Conservation (phyloP, 805 yeast species). For the Metschnikowia henanensis region DNA sequence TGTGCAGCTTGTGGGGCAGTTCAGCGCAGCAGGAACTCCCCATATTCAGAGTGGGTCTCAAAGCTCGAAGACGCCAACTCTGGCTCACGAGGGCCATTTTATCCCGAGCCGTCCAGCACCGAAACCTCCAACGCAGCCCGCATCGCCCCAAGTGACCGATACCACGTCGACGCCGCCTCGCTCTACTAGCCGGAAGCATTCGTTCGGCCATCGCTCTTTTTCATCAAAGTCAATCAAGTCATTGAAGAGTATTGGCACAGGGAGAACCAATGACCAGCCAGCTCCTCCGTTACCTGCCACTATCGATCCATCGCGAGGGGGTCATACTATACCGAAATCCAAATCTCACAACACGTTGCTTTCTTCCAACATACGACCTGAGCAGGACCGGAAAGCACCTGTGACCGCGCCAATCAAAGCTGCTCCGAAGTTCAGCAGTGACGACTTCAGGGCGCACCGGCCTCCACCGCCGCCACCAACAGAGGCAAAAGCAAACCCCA, state of each 20-base stretch:
- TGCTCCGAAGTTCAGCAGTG: slow-evolving; percentile 27
- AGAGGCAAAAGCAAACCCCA: slow-evolving; percentile 3
- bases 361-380: slow-evolving; percentile 25
- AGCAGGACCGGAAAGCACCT: slow-evolving; percentile 22
- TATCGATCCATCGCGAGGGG: slow-evolving; percentile 10
- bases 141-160: slow-evolving; percentile 15
- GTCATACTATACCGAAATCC: slow-evolving; percentile 36
- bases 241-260: slow-evolving; percentile 7
- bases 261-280: slow-evolving; percentile 11
- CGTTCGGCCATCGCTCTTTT: slow-evolving; percentile 26
- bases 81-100: slow-evolving; percentile 39
- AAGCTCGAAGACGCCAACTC: slow-evolving; percentile 1
- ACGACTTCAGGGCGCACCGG: slow-evolving; percentile 34
- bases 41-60: not conserved
- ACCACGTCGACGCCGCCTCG: slow-evolving; percentile 16
- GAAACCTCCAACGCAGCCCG: slow-evolving; percentile 43
- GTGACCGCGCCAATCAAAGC: slow-evolving; percentile 40
- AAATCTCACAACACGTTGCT: slow-evolving; percentile 42
- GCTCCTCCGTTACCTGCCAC: slow-evolving; percentile 22
- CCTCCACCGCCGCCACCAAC: slow-evolving; percentile 46
- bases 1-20: not conserved
- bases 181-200: slow-evolving; percentile 7
- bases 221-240: slow-evolving; percentile 40
- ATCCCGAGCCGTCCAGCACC: slow-evolving; percentile 73
- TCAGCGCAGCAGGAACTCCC: not conserved